A percentile compares a stretch with the other conserved stretches of the same genome.
These are phyloP conservation scores for Yamadazyma epiphylla DNA, from an alignment of 1,139 yeast genomes.

Conservation along the genomic window DNA sequence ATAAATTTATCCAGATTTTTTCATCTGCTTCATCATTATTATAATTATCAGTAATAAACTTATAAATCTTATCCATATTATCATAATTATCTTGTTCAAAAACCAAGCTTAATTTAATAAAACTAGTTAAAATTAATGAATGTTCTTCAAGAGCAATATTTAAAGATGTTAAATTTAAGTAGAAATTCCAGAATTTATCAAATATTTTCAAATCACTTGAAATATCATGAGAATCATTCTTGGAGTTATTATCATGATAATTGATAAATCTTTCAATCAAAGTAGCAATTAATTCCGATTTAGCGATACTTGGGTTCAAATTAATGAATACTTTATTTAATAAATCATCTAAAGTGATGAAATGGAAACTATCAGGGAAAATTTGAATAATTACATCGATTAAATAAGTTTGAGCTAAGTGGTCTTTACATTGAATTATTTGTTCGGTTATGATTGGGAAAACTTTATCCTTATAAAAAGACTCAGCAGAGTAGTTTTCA, in stretches of 20 bases:
- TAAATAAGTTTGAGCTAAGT: constrained; percentile 85
- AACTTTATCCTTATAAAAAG: constrained; percentile 58
- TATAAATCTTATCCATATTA: constrained; percentile 60
- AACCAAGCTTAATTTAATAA: constrained; percentile 59
- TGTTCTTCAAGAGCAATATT: constrained; percentile 65
- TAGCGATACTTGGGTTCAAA: constrained; percentile 66
- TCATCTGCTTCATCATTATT: constrained; percentile 21
- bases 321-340: constrained; percentile 59
- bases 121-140: constrained; percentile 59
- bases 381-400: constrained; percentile 89
- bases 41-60: constrained; percentile 50
- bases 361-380: constrained; percentile 90
- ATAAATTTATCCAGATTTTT: constrained; percentile 49
- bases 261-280: constrained; percentile 72
- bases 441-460: constrained; percentile 85
- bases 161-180: constrained; percentile 47
- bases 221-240: constrained; percentile 1
- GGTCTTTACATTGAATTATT: constrained; percentile 87
- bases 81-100: constrained; percentile 63
- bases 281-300: constrained; percentile 63
- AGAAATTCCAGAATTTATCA: constrained; percentile 62
- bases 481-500: constrained; percentile 25
- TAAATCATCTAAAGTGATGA: constrained; percentile 65
- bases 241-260: constrained; percentile 20
- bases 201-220: constrained; percentile 6